A percentile compares a stretch with the other conserved stretches of the same genome.
Evolutionary conservation across 2,329 filamentous ascomycete species (phyloP).

Genomic region (Cladosporium sp.): DNA sequence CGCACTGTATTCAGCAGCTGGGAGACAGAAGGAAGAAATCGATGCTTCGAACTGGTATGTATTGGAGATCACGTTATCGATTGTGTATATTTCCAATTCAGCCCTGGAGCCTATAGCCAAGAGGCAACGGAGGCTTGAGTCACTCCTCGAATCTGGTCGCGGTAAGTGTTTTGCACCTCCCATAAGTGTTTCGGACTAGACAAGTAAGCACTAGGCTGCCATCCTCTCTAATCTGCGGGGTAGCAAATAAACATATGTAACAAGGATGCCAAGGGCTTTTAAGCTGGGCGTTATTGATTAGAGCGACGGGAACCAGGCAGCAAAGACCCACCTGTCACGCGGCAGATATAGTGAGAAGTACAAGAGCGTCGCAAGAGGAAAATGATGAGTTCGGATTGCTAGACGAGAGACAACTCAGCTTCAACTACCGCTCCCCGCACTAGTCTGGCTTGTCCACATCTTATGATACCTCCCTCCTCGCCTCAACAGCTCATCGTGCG

Average conservation of each 20-base stretch:
- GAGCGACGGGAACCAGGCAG: neutral
- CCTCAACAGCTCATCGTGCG: constrained; percentile 69
- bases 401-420: neutral
- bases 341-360: neutral
- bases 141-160: neutral
- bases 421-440: neutral
- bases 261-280: neutral
- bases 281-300: neutral
- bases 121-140: neutral
- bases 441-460: constrained; percentile 38
- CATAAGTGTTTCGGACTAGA: neutral
- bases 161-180: neutral
- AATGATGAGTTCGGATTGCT: neutral
- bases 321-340: neutral
- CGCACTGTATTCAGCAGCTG: too few relatives aligned
- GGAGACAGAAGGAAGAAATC: neutral
- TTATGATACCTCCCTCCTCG: constrained; percentile 36
- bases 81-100: neutral
- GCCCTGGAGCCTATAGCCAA: neutral
- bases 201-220: neutral
- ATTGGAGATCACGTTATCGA: neutral
- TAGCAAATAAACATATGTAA: neutral
- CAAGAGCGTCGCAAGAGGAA: neutral
- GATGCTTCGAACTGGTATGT: neutral
- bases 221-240: neutral